phyloP scores from a whole-genome alignment of 2,329 filamentous ascomycete genomes.

The Hypoxylon sp. region DNA sequence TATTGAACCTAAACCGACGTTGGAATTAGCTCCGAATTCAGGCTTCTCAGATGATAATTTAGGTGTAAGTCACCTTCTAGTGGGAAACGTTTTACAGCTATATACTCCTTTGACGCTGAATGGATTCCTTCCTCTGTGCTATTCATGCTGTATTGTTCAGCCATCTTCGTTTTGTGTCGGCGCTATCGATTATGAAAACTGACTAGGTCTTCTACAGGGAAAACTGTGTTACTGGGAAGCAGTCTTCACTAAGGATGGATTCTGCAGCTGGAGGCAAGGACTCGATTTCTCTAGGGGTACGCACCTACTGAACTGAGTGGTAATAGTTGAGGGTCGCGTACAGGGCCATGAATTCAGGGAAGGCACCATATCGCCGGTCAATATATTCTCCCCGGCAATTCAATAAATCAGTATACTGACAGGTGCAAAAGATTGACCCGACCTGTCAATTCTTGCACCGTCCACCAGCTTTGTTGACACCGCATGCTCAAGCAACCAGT shows the following conservation, averaged over 20 bases:
- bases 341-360: neutral
- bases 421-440: too few relatives aligned
- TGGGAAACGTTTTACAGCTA: neutral
- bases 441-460: neutral
- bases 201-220: neutral
- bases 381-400: neutral
- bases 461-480: neutral
- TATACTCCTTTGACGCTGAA: neutral
- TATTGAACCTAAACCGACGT: neutral
- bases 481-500: neutral
- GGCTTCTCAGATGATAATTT: neutral
- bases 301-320: neutral
- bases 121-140: neutral
- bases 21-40: neutral
- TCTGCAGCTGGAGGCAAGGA: neutral
- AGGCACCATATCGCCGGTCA: neutral
- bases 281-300: neutral
- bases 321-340: neutral
- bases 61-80: neutral
- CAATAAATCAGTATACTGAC: too few relatives aligned
- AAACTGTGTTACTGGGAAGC: neutral
- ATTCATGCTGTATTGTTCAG: neutral
- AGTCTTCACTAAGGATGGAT: neutral
- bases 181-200: neutral
- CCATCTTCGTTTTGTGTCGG: neutral